These are phyloP conservation scores for Pleurotus salmoneostramineus DNA, from an alignment of 768 basidiomycete genomes.

Conservation along the genomic window DNA sequence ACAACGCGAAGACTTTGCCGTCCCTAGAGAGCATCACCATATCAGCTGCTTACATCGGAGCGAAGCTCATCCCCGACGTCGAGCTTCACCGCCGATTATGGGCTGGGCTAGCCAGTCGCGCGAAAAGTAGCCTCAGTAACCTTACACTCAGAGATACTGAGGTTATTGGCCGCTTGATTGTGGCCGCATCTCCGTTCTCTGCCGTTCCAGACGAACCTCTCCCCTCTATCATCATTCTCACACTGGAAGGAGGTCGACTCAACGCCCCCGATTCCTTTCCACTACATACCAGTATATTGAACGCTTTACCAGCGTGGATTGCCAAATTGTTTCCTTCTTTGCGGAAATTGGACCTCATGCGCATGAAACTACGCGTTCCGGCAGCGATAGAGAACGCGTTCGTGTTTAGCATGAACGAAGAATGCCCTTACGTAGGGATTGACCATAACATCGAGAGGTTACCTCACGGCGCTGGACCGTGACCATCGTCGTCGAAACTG, in stretches of 20 bases:
- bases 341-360: neutral
- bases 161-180: neutral
- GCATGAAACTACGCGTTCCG: neutral
- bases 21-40: neutral
- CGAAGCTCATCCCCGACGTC: neutral
- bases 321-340: neutral
- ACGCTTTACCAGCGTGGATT: neutral
- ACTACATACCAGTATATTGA: neutral
- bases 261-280: neutral
- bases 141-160: neutral
- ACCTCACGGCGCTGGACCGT: too few relatives aligned
- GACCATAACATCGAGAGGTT: slow-evolving; percentile 20
- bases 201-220: neutral
- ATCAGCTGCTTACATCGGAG: neutral
- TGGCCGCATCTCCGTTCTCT: neutral
- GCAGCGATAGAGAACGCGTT: neutral
- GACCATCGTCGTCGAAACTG: too few relatives aligned
- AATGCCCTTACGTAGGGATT: slow-evolving; percentile 36
- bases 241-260: neutral
- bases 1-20: neutral
- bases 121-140: neutral
- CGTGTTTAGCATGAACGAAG: neutral
- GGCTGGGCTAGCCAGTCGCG: neutral
- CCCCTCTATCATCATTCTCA: neutral
- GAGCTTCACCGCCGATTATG: neutral